A percentile compares a stretch with the other conserved stretches of the same genome.
These are phyloP conservation scores for Cytospora mali DNA, from an alignment of 2,329 filamentous ascomycete species.

Conservation along the genomic window DNA sequence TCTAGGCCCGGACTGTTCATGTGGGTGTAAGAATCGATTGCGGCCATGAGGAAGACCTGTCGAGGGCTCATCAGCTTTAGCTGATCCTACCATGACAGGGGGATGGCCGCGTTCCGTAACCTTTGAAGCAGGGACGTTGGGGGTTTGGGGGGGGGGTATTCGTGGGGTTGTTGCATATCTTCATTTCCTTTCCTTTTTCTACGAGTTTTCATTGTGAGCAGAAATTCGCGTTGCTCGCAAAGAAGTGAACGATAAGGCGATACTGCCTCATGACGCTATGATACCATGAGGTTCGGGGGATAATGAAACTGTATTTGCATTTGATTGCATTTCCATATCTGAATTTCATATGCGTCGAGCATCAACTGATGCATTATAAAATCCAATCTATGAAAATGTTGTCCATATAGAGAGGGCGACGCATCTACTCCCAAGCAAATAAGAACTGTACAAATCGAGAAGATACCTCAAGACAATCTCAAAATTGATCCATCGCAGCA, in stretches of 20 bases:
- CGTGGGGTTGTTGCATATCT: neutral
- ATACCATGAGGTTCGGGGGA: neutral
- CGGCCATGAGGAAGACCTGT: too few species aligned
- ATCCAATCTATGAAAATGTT: neutral
- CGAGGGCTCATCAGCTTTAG: too few species aligned
- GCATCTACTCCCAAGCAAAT: too few species aligned
- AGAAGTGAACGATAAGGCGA: neutral
- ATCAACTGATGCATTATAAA: neutral
- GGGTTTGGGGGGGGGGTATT: neutral
- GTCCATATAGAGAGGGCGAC: neutral
- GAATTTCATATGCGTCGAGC: neutral
- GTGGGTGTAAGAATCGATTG: too few species aligned
- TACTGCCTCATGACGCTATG: neutral
- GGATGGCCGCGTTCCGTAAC: too few species aligned
- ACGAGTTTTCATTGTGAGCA: neutral
- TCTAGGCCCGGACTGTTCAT: too few species aligned
- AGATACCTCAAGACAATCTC: neutral
- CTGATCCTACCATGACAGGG: too few species aligned
- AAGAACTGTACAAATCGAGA: neutral
- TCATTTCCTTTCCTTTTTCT: neutral
- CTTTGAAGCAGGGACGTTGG: too few species aligned
- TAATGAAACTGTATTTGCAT: neutral
- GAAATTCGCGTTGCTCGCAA: neutral
- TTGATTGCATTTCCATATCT: too few species aligned
- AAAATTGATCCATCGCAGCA: constrained; percentile 32